Percentiles rank a stretch among this genome's conserved stretches.
phyloP scores from a whole-genome alignment of 768 basidiomycete species.

The Psilocybe cubensis region DNA sequence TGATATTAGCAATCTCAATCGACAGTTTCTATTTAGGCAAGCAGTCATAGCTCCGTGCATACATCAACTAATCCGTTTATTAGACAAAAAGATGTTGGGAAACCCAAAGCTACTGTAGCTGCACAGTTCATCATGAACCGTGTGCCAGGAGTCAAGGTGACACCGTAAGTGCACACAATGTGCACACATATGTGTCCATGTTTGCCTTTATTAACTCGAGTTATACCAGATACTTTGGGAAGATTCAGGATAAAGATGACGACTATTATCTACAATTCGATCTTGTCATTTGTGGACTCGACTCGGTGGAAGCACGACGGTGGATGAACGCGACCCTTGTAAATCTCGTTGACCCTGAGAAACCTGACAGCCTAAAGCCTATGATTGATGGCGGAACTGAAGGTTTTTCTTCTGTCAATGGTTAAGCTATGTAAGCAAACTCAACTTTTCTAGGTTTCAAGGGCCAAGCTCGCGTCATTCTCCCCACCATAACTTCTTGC shows the following conservation, averaged over 20 bases:
- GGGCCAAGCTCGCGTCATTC: conserved; percentile 95
- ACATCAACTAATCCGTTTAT: conserved; percentile 4
- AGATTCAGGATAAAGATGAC: conserved; percentile 97
- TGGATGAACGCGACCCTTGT: conserved; percentile 99
- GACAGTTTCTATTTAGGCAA: conserved; percentile 97
- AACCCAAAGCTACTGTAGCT: conserved; percentile 91
- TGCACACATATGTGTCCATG: not conserved
- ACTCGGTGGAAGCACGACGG: conserved; percentile 94
- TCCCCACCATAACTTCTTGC: conserved; percentile 94
- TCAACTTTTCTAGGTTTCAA: conserved; percentile 78
- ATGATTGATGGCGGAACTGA: conserved; percentile 99
- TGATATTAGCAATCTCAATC: conserved; percentile 97
- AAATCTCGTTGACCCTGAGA: conserved; percentile 91
- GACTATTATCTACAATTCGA: conserved; percentile 97
- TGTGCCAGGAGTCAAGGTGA: conserved; percentile 95
- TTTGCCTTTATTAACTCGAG: conserved; percentile 1
- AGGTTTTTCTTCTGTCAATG: conserved; percentile 50
- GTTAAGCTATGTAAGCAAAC: not conserved
- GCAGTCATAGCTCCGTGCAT: conserved; percentile 11
- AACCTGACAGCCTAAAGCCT: conserved; percentile 92
- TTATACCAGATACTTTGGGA: conserved; percentile 80
- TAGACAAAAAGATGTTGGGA: conserved; percentile 90
- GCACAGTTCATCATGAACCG: conserved; percentile 97
- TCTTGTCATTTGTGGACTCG: conserved; percentile 94
- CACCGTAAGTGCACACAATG: conserved; percentile 69